phyloP scores from a whole-genome alignment of 2,329 filamentous ascomycete species.

The Colletotrichum paranaense region DNA sequence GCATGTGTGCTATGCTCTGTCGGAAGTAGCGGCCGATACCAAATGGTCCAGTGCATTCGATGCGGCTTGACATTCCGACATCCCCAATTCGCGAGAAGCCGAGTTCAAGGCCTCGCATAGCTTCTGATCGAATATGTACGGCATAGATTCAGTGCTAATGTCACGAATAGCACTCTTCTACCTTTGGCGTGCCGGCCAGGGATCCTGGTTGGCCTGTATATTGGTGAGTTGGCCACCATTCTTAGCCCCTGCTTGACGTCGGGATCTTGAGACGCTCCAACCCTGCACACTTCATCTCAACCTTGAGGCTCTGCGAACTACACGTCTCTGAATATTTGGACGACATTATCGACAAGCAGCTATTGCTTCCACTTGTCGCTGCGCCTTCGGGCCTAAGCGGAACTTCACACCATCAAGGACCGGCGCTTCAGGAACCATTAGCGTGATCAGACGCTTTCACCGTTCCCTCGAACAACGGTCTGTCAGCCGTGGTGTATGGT shows the following conservation, averaged over 20 bases:
- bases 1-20: not conserved
- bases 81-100: not conserved
- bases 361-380: not conserved
- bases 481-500: not conserved
- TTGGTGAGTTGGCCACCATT: not conserved
- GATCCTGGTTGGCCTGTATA: not conserved
- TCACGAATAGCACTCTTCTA: not conserved
- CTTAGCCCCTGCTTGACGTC: not conserved
- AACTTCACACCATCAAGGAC: not conserved
- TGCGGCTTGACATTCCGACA: not conserved
- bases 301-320: slow-evolving; percentile 1
- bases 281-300: not conserved
- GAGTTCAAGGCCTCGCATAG: not conserved
- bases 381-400: not conserved
- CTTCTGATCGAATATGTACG: not conserved
- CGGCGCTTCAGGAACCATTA: not conserved
- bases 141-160: too few relatives aligned
- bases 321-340: not conserved
- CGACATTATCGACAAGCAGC: not conserved
- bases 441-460: not conserved
- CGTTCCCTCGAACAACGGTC: not conserved
- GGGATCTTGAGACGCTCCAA: not conserved
- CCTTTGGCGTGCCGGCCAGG: not conserved
- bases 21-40: not conserved
- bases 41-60: not conserved